Conservation (phyloP, 805 yeast genomes). For the Candida ascalaphidarum region DNA sequence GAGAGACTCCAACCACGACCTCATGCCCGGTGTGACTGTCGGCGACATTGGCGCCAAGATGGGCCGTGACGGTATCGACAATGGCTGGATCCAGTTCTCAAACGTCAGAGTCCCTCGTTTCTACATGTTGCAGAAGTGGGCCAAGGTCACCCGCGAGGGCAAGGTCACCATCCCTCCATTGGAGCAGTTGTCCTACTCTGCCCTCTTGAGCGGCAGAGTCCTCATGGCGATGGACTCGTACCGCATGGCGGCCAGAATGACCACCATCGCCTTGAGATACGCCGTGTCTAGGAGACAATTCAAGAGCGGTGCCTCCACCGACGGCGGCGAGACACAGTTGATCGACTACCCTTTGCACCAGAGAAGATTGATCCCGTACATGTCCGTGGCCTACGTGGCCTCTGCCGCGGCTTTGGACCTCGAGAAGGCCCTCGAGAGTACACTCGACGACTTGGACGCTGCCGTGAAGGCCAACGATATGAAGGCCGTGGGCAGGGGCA, state of each 20-base stretch:
- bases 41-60: slow-evolving; percentile 94
- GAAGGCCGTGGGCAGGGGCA: slow-evolving; percentile 34
- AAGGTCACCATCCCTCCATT: slow-evolving; percentile 72
- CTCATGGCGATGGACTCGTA: slow-evolving; percentile 83
- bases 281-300: slow-evolving; percentile 89
- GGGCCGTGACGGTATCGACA: slow-evolving; percentile 95
- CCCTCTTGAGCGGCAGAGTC: slow-evolving; percentile 82
- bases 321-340: slow-evolving; percentile 57
- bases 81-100: slow-evolving; percentile 93
- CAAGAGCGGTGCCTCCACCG: slow-evolving; percentile 21
- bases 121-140: slow-evolving; percentile 74
- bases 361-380: slow-evolving; percentile 75
- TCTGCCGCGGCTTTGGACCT: slow-evolving; percentile 63
- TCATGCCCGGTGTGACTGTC: slow-evolving; percentile 71
- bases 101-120: slow-evolving; percentile 77
- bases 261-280: slow-evolving; percentile 81
- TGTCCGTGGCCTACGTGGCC: slow-evolving; percentile 72
- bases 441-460: slow-evolving; percentile 45
- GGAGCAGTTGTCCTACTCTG: slow-evolving; percentile 84
- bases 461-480: slow-evolving; percentile 44
- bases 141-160: slow-evolving; percentile 61
- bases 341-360: slow-evolving; percentile 87
- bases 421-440: slow-evolving; percentile 39
- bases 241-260: slow-evolving; percentile 69
- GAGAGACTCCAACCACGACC: slow-evolving; percentile 63